phyloP scores from a whole-genome alignment of 768 basidiomycete species.

The Jaapia argillacea region DNA sequence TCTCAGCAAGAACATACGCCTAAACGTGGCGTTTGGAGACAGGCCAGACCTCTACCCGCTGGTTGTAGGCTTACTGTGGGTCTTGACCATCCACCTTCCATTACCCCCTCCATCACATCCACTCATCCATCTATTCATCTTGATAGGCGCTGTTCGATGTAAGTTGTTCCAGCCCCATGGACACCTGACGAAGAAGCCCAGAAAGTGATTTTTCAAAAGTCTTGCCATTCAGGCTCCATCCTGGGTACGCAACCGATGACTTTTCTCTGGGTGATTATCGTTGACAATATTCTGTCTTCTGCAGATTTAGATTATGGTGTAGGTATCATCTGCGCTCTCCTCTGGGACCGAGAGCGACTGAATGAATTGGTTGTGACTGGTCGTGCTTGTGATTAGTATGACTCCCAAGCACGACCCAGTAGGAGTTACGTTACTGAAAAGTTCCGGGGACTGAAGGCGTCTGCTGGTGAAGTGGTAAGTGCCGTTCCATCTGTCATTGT shows the following conservation, averaged over 20 bases:
- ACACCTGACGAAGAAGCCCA: too few relatives aligned
- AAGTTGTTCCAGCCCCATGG: too few relatives aligned
- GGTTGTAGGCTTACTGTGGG: conserved; percentile 87
- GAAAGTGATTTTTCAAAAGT: conserved; percentile 32
- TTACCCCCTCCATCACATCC: neutral
- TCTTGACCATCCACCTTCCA: neutral
- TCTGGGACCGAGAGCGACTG: neutral
- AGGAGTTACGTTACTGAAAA: conserved; percentile 15
- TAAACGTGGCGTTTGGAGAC: conserved; percentile 64
- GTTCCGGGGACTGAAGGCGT: conserved; percentile 35
- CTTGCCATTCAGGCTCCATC: conserved; percentile 82
- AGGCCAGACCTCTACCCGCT: conserved; percentile 71
- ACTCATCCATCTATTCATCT: neutral
- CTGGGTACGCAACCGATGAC: conserved; percentile 67
- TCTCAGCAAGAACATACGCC: too few relatives aligned
- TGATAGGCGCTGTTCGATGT: conserved; percentile 21
- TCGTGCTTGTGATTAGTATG: conserved; percentile 13
- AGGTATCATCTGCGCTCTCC: too few relatives aligned
- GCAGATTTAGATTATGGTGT: neutral
- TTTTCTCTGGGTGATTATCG: too few relatives aligned
- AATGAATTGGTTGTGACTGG: too few relatives aligned
- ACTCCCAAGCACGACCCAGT: conserved; percentile 18
- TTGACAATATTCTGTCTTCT: too few relatives aligned
- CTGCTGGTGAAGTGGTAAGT: conserved; percentile 79
- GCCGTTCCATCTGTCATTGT: neutral